These are phyloP conservation scores for Nephromyces sp. DNA, from an alignment of 169 alveolate species.

Conservation along the genomic window DNA sequence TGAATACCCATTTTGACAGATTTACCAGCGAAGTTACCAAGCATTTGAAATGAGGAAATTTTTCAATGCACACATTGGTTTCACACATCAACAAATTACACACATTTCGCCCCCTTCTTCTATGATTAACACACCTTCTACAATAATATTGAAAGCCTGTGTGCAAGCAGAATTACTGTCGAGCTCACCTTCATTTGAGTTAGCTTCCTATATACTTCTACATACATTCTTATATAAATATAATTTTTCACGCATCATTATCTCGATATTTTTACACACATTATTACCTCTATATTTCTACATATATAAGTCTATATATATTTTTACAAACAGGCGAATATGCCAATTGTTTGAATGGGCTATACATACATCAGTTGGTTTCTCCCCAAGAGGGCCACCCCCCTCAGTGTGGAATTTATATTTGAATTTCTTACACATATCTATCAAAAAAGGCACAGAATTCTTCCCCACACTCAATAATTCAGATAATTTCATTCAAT, in stretches of 20 bases:
- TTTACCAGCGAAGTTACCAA: not conserved
- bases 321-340: not conserved
- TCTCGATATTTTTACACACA: too few relatives aligned
- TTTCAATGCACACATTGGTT: not conserved
- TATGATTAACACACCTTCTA: too few relatives aligned
- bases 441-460: not conserved
- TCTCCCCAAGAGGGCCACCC: not conserved
- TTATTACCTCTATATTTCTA: too few relatives aligned
- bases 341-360: not conserved
- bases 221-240: too few relatives aligned
- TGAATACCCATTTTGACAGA: too few relatives aligned
- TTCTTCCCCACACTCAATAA: not conserved
- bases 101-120: too few relatives aligned
- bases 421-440: not conserved
- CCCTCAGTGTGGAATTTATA: not conserved
- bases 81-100: too few relatives aligned
- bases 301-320: not conserved
- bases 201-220: too few relatives aligned
- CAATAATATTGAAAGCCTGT: too few relatives aligned
- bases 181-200: too few relatives aligned
- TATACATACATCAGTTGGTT: not conserved
- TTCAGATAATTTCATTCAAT: not conserved
- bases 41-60: not conserved
- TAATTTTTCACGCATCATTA: too few relatives aligned
- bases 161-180: too few relatives aligned